These are phyloP conservation scores for Pelargonium nanum DNA, from an alignment of 345 rosid genomes.

Conservation along the genomic window DNA sequence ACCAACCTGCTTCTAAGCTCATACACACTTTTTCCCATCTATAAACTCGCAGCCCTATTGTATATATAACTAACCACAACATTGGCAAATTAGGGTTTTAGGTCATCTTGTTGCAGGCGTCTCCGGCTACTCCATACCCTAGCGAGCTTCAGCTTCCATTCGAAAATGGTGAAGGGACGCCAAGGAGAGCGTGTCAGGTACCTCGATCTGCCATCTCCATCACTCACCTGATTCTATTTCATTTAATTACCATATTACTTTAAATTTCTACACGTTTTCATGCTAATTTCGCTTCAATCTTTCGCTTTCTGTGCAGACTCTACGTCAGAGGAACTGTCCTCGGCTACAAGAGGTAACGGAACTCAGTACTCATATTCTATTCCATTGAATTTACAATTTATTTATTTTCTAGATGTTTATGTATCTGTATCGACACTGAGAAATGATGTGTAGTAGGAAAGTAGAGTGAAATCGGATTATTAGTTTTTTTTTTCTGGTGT, in stretches of 20 bases:
- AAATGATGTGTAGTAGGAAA: too few species aligned
- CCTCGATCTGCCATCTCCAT: not conserved
- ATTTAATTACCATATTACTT: not conserved
- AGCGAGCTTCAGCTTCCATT: not conserved
- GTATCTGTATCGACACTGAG: not conserved
- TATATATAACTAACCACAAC: too few species aligned
- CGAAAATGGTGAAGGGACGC: constrained; percentile 82
- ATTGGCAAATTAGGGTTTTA: not conserved
- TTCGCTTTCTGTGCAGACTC: constrained; percentile 37
- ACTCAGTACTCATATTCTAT: not conserved
- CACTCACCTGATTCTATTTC: not conserved
- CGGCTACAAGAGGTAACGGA: constrained; percentile 70
- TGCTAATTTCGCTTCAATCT: not conserved
- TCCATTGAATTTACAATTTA: not conserved
- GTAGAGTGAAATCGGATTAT: too few species aligned
- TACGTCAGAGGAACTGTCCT: constrained; percentile 77
- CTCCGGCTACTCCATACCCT: not conserved
- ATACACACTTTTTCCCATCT: not conserved
- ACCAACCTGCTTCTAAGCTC: too few species aligned
- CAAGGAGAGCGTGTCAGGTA: constrained; percentile 95
- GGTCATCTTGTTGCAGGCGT: not conserved
- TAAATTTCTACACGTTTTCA: not conserved
- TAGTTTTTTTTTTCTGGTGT: too few species aligned
- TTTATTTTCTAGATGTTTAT: too few species aligned
- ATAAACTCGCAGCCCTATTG: not conserved